A percentile compares a stretch with the other conserved stretches of the same genome.
phyloP scores from a whole-genome alignment of 305 asterid genomes.

The Fraxinus velutina region DNA sequence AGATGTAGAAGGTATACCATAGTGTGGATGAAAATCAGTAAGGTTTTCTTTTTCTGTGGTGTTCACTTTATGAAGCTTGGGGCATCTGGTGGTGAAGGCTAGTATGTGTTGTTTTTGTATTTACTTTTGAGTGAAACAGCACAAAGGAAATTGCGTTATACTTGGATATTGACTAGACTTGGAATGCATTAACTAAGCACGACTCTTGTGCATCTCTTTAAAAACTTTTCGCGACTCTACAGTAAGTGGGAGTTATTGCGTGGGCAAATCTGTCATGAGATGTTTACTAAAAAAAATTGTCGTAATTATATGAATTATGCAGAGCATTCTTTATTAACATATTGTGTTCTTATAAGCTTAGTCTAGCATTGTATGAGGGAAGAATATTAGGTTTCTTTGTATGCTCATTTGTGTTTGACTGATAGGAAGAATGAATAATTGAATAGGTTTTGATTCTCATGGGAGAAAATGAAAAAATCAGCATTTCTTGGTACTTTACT shows the following conservation, averaged over 20 bases:
- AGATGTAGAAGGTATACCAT: not conserved
- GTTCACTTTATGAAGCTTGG: not conserved
- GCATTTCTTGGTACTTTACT: not conserved
- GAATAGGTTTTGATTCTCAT: not conserved
- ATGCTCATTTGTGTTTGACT: not conserved
- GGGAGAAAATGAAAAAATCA: not conserved
- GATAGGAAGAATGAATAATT: not conserved
- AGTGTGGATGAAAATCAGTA: not conserved
- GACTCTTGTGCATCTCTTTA: not conserved
- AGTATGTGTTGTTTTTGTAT: not conserved
- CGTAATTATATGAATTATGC: not conserved
- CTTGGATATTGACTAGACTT: not conserved
- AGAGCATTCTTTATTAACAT: not conserved
- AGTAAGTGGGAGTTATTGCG: not conserved
- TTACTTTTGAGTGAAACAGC: not conserved
- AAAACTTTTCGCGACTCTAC: not conserved
- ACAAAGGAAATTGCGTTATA: not conserved
- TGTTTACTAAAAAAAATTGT: not conserved
- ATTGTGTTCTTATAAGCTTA: not conserved
- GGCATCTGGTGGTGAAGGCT: not conserved
- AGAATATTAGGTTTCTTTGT: not conserved
- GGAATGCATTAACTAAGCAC: not conserved
- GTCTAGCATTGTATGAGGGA: not conserved
- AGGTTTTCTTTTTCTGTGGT: not conserved
- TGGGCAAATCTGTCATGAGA: not conserved